These are phyloP conservation scores for Cercophora newfieldiana DNA, from an alignment of 495 filamentous ascomycete genomes.

Conservation along the genomic window DNA sequence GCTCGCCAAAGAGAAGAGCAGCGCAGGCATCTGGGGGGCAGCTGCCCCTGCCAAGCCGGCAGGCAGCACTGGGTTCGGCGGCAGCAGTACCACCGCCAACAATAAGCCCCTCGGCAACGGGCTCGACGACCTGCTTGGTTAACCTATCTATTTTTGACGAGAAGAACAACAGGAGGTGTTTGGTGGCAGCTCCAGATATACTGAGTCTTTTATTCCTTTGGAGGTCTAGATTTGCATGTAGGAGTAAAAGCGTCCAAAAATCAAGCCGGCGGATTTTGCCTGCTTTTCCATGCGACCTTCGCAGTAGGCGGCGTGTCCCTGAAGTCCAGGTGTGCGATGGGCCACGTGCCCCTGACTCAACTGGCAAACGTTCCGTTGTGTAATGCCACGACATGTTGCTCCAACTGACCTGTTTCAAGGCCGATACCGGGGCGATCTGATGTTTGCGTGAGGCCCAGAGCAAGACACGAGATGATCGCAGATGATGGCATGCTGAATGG, in stretches of 20 bases:
- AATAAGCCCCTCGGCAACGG: conserved; percentile 30
- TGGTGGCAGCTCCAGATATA: not conserved
- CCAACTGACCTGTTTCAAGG: not conserved
- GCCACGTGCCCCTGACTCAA: not conserved
- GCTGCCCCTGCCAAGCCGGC: conserved; percentile 26
- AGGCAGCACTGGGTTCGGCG: conserved; percentile 14
- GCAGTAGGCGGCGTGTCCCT: too few species aligned
- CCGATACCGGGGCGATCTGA: not conserved
- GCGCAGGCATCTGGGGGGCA: conserved; percentile 85
- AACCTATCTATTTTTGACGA: conserved; percentile 14
- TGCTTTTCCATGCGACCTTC: too few species aligned
- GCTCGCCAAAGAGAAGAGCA: conserved; percentile 94
- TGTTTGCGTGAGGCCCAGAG: not conserved
- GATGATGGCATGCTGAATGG: too few species aligned
- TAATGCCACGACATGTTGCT: not conserved
- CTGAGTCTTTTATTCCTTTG: not conserved
- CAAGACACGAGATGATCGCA: not conserved
- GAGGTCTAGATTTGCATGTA: conserved; percentile 22
- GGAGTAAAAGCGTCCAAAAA: conserved; percentile 26
- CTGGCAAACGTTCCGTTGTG: not conserved
- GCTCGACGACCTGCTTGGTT: conserved; percentile 48
- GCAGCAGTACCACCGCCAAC: not conserved
- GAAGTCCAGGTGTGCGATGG: too few species aligned
- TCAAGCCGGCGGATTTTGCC: not conserved
- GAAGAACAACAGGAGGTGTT: too few species aligned